Evolutionary conservation across 495 filamentous ascomycete genomes (phyloP).

Genomic region (Poronia punctata): DNA sequence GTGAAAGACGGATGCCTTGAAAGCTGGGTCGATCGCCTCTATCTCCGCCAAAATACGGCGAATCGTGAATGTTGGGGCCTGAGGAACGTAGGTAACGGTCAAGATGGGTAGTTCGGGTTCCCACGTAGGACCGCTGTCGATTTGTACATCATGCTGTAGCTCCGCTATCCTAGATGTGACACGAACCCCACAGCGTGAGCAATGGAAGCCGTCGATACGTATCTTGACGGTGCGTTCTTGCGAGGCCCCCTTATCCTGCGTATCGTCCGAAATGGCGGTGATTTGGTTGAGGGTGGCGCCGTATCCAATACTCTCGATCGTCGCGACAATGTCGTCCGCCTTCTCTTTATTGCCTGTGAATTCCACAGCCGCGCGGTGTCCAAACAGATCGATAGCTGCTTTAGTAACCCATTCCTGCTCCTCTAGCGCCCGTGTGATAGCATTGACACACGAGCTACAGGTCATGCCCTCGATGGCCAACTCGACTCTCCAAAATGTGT

Average conservation of each 20-base stretch:
- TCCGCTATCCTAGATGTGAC: conserved; percentile 40
- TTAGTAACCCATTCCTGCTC: conserved; percentile 55
- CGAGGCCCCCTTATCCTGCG: conserved; percentile 6
- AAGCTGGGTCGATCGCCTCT: conserved; percentile 53
- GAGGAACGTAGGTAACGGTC: conserved; percentile 62
- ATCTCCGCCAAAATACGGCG: conserved; percentile 64
- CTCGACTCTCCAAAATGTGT: conserved; percentile 43
- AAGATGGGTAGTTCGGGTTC: conserved; percentile 50
- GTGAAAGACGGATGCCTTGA: conserved; percentile 65
- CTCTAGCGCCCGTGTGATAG: conserved; percentile 57
- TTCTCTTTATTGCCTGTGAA: conserved; percentile 49
- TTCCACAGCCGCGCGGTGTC: conserved; percentile 62
- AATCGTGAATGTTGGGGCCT: conserved; percentile 65
- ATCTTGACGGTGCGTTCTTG: conserved; percentile 56
- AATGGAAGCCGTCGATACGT: conserved; percentile 77
- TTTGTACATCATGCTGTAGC: conserved; percentile 33
- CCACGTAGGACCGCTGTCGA: conserved; percentile 44
- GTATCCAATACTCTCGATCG: conserved; percentile 76
- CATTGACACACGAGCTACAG: conserved; percentile 65
- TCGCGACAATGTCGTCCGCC: conserved; percentile 52
- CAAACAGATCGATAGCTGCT: conserved; percentile 62
- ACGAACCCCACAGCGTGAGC: conserved; percentile 68
- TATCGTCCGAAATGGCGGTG: conserved; percentile 16
- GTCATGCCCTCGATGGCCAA: conserved; percentile 79
- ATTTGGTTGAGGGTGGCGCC: conserved; percentile 58